phyloP scores from a whole-genome alignment of 768 basidiomycete species.

The Kwoniella botswanensis region DNA sequence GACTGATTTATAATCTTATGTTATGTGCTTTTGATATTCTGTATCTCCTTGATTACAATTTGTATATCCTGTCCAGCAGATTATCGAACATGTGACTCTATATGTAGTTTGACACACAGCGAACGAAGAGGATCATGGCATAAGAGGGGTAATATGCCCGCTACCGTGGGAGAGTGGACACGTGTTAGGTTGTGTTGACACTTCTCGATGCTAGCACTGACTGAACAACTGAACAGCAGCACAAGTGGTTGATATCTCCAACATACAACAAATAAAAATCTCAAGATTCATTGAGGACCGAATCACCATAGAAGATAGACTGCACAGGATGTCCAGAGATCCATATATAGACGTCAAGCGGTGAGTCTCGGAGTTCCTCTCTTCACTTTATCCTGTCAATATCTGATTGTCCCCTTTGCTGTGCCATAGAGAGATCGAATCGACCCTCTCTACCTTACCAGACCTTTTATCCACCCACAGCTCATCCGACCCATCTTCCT shows the following conservation, averaged over 20 bases:
- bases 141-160: no score
- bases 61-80: background rate
- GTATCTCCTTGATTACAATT: background rate
- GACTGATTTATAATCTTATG: background rate
- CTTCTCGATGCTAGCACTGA: no score
- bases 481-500: slow-evolving; percentile 17
- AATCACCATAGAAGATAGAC: background rate
- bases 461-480: slow-evolving; percentile 26
- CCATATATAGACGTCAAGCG: slow-evolving; percentile 53
- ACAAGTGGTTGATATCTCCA: no score
- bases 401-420: background rate
- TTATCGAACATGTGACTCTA: background rate
- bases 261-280: no score
- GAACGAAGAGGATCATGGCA: no score
- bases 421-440: slow-evolving; percentile 44
- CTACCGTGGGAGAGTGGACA: no score
- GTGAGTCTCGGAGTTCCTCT: slow-evolving; percentile 22
- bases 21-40: background rate
- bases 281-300: no score
- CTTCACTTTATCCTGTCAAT: background rate
- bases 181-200: no score
- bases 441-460: slow-evolving; percentile 31
- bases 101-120: background rate
- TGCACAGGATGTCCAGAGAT: slow-evolving; percentile 44
- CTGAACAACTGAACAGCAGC: no score